A percentile compares a stretch with the other conserved stretches of the same genome.
These are phyloP conservation scores for Apiospora phragmitis DNA, from an alignment of 2,329 filamentous ascomycete genomes.

Conservation along the genomic window DNA sequence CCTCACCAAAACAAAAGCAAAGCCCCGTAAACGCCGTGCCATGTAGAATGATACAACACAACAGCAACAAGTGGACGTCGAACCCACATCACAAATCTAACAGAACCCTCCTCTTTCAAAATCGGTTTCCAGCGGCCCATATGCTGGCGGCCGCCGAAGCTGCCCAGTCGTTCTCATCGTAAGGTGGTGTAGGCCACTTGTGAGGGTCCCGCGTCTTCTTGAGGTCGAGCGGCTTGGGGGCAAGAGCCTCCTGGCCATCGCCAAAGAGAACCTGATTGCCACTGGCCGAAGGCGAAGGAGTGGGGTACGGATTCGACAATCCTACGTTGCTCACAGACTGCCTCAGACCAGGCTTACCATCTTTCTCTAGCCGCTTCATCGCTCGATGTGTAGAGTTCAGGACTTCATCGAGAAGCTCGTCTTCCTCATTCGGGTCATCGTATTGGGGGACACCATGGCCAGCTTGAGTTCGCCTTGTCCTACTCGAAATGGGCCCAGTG, in stretches of 20 bases:
- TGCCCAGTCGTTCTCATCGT: conserved; percentile 92
- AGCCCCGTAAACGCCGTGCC: conserved; percentile 33
- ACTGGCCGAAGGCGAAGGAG: conserved; percentile 77
- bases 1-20: conserved; percentile 10
- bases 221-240: conserved; percentile 72
- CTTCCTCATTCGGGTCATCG: conserved; percentile 93
- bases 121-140: conserved; percentile 68
- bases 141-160: conserved; percentile 80
- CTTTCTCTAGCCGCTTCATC: conserved; percentile 68
- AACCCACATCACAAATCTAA: not conserved
- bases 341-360: conserved; percentile 50
- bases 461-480: conserved; percentile 78
- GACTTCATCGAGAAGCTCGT: conserved; percentile 90
- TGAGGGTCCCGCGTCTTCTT: conserved; percentile 53
- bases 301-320: conserved; percentile 63
- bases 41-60: conserved; percentile 29
- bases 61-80: conserved; percentile 17
- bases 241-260: conserved; percentile 60
- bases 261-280: conserved; percentile 75
- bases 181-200: conserved; percentile 95
- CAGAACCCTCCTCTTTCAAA: conserved; percentile 27
- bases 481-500: conserved; percentile 68
- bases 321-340: conserved; percentile 66
- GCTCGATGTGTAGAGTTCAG: conserved; percentile 75
- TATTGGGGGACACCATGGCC: conserved; percentile 78